A percentile compares a stretch with the other conserved stretches of the same genome.
Evolutionary conservation across 495 filamentous ascomycete genomes (phyloP).

Genomic region (Aspergillus nanangensis): DNA sequence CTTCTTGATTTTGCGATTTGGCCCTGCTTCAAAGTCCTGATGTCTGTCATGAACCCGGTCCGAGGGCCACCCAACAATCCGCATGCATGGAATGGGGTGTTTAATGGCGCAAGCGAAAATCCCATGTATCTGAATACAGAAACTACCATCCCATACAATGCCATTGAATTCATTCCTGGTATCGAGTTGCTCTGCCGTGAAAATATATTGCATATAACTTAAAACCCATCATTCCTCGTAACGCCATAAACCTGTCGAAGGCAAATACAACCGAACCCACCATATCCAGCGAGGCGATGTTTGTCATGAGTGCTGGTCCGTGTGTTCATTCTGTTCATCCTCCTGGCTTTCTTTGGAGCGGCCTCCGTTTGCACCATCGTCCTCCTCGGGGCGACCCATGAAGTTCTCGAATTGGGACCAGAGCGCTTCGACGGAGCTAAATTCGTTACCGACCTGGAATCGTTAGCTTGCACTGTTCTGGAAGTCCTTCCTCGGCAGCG

Average conservation of each 20-base stretch:
- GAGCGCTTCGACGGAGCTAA: constrained; percentile 89
- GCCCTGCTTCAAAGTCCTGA: constrained; percentile 19
- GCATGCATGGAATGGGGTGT: constrained; percentile 47
- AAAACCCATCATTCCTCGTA: no score
- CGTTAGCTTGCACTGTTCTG: not conserved
- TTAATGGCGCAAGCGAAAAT: constrained; percentile 33
- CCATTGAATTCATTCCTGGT: no score
- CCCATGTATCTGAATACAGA: constrained; percentile 27
- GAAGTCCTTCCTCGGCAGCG: not conserved
- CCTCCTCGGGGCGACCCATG: constrained; percentile 71
- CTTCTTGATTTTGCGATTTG: constrained; percentile 14
- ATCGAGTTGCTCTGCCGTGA: no score
- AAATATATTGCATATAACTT: no score
- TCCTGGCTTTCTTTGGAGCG: constrained; percentile 12
- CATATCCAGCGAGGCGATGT: no score
- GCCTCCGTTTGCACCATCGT: constrained; percentile 32
- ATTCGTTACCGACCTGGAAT: constrained; percentile 85
- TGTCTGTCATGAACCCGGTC: constrained; percentile 35
- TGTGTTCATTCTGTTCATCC: constrained; percentile 17
- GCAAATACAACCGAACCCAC: no score
- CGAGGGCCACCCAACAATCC: constrained; percentile 25
- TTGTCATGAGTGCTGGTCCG: constrained; percentile 3
- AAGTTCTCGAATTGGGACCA: constrained; percentile 97
- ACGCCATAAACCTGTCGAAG: no score
- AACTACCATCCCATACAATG: constrained; percentile 9